Evolutionary conservation across 768 basidiomycete species (phyloP).

Genomic region (Suillus tomentosus): DNA sequence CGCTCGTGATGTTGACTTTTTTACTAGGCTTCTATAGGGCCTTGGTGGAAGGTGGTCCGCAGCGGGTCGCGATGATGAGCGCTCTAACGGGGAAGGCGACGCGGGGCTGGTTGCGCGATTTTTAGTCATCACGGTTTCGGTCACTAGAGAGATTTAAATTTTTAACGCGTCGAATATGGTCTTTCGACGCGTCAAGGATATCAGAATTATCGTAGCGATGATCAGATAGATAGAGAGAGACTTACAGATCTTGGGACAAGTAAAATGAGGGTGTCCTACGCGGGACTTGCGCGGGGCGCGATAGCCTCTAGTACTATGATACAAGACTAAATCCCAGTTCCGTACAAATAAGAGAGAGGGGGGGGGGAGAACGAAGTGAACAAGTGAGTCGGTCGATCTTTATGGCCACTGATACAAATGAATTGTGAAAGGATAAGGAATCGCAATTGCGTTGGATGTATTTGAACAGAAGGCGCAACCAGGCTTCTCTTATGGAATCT

Average conservation of each 20-base stretch:
- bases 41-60: conserved; percentile 4
- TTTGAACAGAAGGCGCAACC: conserved; percentile 1
- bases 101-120: not conserved
- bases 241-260: conserved; percentile 1
- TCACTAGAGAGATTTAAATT: not conserved
- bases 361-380: not conserved
- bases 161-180: conserved; percentile 5
- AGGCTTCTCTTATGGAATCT: conserved; percentile 6
- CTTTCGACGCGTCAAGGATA: conserved; percentile 1
- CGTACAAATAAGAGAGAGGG: not conserved
- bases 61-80: conserved; percentile 5
- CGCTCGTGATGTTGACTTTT: conserved; percentile 2
- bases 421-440: conserved; percentile 7
- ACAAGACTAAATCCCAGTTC: conserved; percentile 6
- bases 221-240: not conserved
- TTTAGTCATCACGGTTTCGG: not conserved
- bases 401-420: not conserved
- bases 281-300: not conserved
- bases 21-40: conserved; percentile 3
- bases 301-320: not conserved
- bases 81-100: conserved; percentile 2
- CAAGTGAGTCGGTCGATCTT: not conserved
- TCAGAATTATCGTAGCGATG: not conserved
- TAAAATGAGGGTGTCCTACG: conserved; percentile 1
- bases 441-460: conserved; percentile 3